Percentiles rank a stretch among this genome's conserved stretches.
Conservation (phyloP, 305 asterid genomes). For the Solanum hybrid region DNA sequence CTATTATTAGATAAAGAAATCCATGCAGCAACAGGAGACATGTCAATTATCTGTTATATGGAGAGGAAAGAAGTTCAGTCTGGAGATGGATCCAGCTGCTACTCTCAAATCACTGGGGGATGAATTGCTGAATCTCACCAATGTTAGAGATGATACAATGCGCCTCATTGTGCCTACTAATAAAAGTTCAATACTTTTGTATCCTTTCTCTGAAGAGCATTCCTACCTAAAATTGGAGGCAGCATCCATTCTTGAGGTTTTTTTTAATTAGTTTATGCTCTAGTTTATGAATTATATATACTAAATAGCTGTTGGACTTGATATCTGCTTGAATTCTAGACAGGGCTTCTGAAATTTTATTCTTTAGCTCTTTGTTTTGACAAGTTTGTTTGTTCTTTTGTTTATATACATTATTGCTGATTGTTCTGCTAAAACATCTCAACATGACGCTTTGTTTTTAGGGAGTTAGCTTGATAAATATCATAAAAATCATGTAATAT, state of each 20-base stretch:
- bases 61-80: constrained; percentile 53
- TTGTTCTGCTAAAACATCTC: not conserved
- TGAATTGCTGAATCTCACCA: constrained; percentile 55
- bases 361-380: not conserved
- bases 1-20: constrained; percentile 16
- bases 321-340: not conserved
- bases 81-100: constrained; percentile 45
- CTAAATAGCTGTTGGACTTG: not conserved
- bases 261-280: not conserved
- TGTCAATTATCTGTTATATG: constrained; percentile 42
- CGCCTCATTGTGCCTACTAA: constrained; percentile 59
- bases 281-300: not conserved
- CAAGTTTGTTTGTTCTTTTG: not conserved
- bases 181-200: constrained; percentile 53
- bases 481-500: not conserved
- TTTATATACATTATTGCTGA: not conserved
- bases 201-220: constrained; percentile 79
- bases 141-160: constrained; percentile 56
- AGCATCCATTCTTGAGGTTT: constrained; percentile 50
- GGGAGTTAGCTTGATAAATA: not conserved
- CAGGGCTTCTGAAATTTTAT: not conserved
- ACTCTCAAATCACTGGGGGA: constrained; percentile 71
- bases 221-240: constrained; percentile 45
- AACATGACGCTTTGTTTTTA: not conserved
- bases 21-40: constrained; percentile 39